Base-by-base conservation (phyloP, 345 rosid genomes). In the Sisymbrium altissimum region DNA sequence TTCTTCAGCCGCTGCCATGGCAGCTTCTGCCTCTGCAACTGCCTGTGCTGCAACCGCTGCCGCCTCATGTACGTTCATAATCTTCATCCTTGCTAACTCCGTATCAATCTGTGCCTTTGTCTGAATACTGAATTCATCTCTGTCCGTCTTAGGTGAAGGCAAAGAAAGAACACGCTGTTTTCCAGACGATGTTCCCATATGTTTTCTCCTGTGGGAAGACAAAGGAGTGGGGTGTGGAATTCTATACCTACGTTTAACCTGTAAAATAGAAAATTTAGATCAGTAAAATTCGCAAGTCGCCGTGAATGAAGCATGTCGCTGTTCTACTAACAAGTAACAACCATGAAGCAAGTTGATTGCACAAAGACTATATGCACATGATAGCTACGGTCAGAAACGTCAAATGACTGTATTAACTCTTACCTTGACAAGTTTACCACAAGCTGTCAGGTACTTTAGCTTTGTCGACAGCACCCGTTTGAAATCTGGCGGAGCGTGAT, bases 201-300 rank as follows among this genome's bases (percentile, higher is more conserved):
- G 71, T 73, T 88, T 87, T 68, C 80, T 87, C 73, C 86, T 86
- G 44, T 86, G 88, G 19, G 81, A 54, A 78, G 80, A 84, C 15
- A 14, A 52, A 19, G 82, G 65, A 21, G 82, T 72, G 46, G 83
- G 25, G 79, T 85, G 83, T 71, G 98, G 83, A 64, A 89, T 86
- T 83, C 94, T 85, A 73, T 92, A 96, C 82, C 76, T 92, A 61
- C 95, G 97, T 68, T 96, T 96, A 54, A 89, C 93, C 99, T 96
- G 78, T 81, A 83, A 64, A 30, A 14, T 18, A 39, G 36, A 29
- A 54, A 44, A 58, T 15, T 30, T 2, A 0, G 7, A 40, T 64
- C 60, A 71, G 45, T 48, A 40, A 12, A 49, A 72, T 9, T 25
- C 6, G 35, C 53, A 54, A 55, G 61, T 66, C 35, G 13, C 11